phyloP scores from a whole-genome alignment of 2,329 filamentous ascomycete species.

The Xylariomycetidae sp. region DNA sequence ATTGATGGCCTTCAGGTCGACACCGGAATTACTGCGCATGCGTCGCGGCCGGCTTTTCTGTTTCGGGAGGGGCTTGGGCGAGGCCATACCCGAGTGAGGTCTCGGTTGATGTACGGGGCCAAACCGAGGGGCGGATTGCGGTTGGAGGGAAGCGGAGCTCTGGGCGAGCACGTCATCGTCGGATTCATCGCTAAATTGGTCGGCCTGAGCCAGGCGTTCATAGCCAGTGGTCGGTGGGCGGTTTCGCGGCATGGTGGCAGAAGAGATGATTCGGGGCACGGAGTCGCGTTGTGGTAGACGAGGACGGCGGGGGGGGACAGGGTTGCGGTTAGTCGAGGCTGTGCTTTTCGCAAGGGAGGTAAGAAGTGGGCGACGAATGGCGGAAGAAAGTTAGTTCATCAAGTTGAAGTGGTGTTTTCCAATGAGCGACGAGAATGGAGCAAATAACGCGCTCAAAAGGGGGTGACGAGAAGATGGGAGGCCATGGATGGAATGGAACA shows the following conservation, averaged over 20 bases:
- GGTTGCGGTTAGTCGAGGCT: too few relatives aligned
- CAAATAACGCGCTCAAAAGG: too few relatives aligned
- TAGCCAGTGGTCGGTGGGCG: conserved; percentile 75
- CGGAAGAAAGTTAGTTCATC: too few relatives aligned
- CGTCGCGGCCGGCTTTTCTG: conserved; percentile 42
- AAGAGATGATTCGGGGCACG: too few relatives aligned
- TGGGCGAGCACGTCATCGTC: conserved; percentile 57
- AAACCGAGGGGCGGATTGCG: conserved; percentile 54
- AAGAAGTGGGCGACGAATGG: too few relatives aligned
- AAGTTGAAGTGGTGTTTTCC: too few relatives aligned
- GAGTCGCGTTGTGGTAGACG: too few relatives aligned
- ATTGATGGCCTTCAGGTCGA: conserved; percentile 98
- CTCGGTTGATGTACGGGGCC: conserved; percentile 57
- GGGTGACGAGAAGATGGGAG: too few relatives aligned
- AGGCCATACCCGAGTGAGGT: conserved; percentile 54
- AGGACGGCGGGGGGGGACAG: too few relatives aligned
- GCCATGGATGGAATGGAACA: too few relatives aligned
- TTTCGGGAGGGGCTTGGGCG: conserved; percentile 39
- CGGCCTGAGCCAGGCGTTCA: conserved; percentile 76
- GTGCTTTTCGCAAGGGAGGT: too few relatives aligned
- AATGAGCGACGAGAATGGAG: conserved; percentile 6
- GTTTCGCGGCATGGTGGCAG: conserved; percentile 54
- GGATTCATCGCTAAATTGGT: conserved; percentile 67
- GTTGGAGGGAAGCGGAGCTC: conserved; percentile 47
- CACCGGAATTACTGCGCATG: conserved; percentile 67